phyloP scores from a whole-genome alignment of 441 rosid genomes.

The Brassica hybrid region DNA sequence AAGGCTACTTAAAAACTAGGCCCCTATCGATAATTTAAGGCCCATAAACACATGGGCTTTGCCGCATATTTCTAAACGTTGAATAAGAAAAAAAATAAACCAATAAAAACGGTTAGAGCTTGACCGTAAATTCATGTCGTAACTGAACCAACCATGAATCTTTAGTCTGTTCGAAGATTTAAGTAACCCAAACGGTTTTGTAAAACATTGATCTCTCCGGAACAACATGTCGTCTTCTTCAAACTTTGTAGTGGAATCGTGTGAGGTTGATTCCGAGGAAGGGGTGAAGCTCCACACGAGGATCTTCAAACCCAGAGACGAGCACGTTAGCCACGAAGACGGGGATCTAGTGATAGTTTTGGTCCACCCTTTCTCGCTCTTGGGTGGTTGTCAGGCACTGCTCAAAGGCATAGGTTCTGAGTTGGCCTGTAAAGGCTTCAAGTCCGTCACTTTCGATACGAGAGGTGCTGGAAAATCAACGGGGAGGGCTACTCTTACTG shows the following conservation, averaged over 20 bases:
- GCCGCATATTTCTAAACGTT: not conserved
- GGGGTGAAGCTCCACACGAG: slow-evolving; percentile 67
- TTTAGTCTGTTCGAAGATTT: not conserved
- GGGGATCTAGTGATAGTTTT: slow-evolving; percentile 61
- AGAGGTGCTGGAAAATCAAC: slow-evolving; percentile 93
- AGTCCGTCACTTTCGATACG: slow-evolving; percentile 86
- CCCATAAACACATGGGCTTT: not conserved
- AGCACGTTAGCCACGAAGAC: slow-evolving; percentile 13
- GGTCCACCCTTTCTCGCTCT: slow-evolving; percentile 84
- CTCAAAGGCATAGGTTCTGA: slow-evolving; percentile 76
- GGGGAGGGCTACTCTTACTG: slow-evolving; percentile 84
- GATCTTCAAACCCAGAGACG: slow-evolving; percentile 63
- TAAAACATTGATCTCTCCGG: not conserved
- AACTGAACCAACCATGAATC: not conserved
- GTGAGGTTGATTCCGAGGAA: slow-evolving; percentile 62
- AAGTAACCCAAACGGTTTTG: not conserved
- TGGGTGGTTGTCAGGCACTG: slow-evolving; percentile 87
- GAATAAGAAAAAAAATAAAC: not conserved
- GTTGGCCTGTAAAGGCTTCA: slow-evolving; percentile 62
- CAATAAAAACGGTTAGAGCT: not conserved
- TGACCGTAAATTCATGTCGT: not conserved
- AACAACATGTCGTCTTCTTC: slow-evolving; percentile 60
- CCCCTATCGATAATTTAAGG: not conserved
- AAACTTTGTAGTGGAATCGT: slow-evolving; percentile 57
- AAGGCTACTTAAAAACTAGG: not conserved